Evolutionary conservation across 2,329 filamentous ascomycete genomes (phyloP).

Genomic region (Pseudofabraea citricarpa): DNA sequence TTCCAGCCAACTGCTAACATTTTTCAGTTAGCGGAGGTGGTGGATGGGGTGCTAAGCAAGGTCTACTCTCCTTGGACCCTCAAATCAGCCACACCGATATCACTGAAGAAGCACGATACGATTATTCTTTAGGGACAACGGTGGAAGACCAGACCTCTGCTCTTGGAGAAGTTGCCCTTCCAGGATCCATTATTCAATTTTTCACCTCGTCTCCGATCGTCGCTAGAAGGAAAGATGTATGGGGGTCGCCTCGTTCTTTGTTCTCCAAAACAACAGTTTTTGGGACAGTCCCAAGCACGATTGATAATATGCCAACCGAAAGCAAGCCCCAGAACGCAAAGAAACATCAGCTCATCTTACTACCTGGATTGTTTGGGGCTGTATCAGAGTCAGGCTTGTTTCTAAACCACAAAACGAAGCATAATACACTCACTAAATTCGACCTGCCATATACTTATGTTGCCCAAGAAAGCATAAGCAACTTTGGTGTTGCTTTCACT

Average conservation of each 20-base stretch:
- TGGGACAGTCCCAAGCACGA: slow-evolving; percentile 23
- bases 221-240: slow-evolving; percentile 3
- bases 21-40: slow-evolving; percentile 69
- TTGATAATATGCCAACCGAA: slow-evolving; percentile 18
- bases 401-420: slow-evolving; percentile 23
- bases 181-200: slow-evolving; percentile 64
- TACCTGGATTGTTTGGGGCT: slow-evolving; percentile 53
- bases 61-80: slow-evolving; percentile 73
- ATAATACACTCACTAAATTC: slow-evolving; percentile 32
- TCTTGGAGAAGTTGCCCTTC: slow-evolving; percentile 52
- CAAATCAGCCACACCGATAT: slow-evolving; percentile 48
- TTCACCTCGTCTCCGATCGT: slow-evolving; percentile 30
- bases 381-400: slow-evolving; percentile 58
- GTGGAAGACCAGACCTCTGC: slow-evolving; percentile 28
- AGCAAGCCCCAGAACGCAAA: slow-evolving; percentile 9
- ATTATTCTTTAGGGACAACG: slow-evolving; percentile 33
- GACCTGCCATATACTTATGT: slow-evolving; percentile 39
- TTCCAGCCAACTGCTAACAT: slow-evolving; percentile 7
- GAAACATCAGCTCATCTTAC: too few relatives aligned
- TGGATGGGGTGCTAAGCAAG: slow-evolving; percentile 78
- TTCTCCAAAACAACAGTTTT: slow-evolving; percentile 17
- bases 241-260: slow-evolving; percentile 11
- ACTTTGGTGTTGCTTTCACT: too few relatives aligned
- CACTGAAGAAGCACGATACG: slow-evolving; percentile 47
- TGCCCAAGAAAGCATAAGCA: background rate